Evolutionary conservation across 2,329 filamentous ascomycete species (phyloP), one percentile per base, ranked within the genome.

Genomic region (Hansfordia pulvinata): DNA sequence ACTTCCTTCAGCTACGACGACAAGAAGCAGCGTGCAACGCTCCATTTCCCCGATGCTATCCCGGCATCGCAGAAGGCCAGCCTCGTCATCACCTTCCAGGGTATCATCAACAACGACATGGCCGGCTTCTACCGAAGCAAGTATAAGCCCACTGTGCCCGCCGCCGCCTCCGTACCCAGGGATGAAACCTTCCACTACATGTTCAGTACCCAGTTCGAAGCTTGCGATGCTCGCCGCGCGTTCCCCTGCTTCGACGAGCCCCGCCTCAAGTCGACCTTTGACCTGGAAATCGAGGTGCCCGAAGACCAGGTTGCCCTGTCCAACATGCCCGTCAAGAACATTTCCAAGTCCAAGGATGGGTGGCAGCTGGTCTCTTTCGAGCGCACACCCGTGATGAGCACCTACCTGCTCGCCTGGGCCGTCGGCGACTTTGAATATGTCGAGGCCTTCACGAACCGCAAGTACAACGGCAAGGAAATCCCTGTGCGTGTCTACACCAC

Each of bases 171-270:
- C 9, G 85, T 93, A 2, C 81, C 85, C 16, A 78, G 66, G 45
- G 84, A 76, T 36, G 63, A 64, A 24, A 64, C 74, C 42, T 70
- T 64, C 47, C 69, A 73, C 50, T 69, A 69, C 47, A 86, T 88
- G 81, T 63, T 93, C 53, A 93, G 83, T 60, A 98, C 90, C 25
- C 90, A 98, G 51, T 98, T 98, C 47, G 90, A 98, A 62, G 79
- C 86, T 23, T 93, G 85, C 46, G 90, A 98, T 56, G 90, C 90
- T 34, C 78, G 90, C 37, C 70, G 86, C 39, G 88, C 90, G 7
- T 94, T 98, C 57, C 90, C 90, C 25, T 98, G 90, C 60, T 96
- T 96, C 46, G 90, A 98, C 47, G 90, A 98, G 59, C 90, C 90
- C 21, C 93, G 93, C 45, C 68, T 96, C 37, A 98, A 98, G 59